A percentile compares a stretch with the other conserved stretches of the same genome.
Evolutionary conservation across 257 asterid species (phyloP).

Genomic region (Capsicum baccatum): DNA sequence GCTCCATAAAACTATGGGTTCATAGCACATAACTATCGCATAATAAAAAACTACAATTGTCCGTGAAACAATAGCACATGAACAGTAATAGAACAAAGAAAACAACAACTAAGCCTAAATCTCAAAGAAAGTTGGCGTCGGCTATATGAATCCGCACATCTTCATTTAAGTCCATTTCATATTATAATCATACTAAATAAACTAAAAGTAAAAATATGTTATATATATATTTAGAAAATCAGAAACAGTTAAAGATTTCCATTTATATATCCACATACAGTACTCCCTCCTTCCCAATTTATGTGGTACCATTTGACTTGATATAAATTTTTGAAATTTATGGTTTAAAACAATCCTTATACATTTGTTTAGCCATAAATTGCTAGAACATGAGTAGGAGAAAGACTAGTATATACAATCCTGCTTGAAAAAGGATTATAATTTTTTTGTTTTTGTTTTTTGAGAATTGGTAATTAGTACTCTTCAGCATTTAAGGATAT

Average conservation of each 20-base stretch:
- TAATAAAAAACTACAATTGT: neutral
- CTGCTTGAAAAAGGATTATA: no score
- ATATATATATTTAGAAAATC: neutral
- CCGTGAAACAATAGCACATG: neutral
- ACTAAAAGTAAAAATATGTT: neutral
- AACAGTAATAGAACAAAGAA: neutral
- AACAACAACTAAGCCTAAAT: neutral
- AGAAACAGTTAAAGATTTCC: conserved; percentile 12
- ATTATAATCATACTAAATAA: neutral
- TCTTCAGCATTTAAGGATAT: no score
- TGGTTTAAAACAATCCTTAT: neutral
- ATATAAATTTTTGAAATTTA: neutral
- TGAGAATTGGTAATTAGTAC: no score
- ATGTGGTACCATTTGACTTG: neutral
- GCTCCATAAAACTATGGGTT: neutral
- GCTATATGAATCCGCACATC: neutral
- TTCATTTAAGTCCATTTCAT: conserved; percentile 5
- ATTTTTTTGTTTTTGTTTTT: no score
- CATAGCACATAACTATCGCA: conserved; percentile 26
- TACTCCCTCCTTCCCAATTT: neutral
- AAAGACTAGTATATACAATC: no score
- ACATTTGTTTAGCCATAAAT: neutral
- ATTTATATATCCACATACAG: neutral
- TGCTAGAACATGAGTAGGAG: no score
- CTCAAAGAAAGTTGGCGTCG: neutral